A percentile compares a stretch with the other conserved stretches of the same genome.
Evolutionary conservation across 179 eudicot genomes (phyloP).

Genomic region (Vitellaria paradoxa): DNA sequence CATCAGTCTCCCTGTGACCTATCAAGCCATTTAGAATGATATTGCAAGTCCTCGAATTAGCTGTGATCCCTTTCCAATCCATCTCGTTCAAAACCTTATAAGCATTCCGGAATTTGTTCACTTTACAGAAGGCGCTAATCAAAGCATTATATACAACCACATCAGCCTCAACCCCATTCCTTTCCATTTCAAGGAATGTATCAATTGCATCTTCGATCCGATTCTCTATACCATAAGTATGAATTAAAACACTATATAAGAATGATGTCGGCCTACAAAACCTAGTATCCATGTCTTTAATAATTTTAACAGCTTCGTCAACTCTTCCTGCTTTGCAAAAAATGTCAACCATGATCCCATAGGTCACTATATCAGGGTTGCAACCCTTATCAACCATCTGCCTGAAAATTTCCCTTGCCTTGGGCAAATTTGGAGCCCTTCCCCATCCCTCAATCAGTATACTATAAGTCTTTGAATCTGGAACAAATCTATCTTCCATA

Average conservation of each 20-base stretch:
- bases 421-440: conserved; percentile 79
- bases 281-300: conserved; percentile 61
- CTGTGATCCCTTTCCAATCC: conserved; percentile 51
- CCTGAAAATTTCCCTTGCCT: conserved; percentile 70
- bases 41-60: conserved; percentile 87
- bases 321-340: conserved; percentile 83
- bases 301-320: conserved; percentile 69
- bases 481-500: conserved; percentile 56
- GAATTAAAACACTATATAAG: conserved; percentile 77
- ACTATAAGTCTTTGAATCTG: conserved; percentile 74
- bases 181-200: conserved; percentile 82
- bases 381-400: conserved; percentile 70
- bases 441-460: conserved; percentile 97
- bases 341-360: conserved; percentile 83
- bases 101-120: conserved; percentile 61
- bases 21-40: conserved; percentile 68
- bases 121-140: conserved; percentile 86
- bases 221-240: conserved; percentile 76
- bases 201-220: conserved; percentile 85
- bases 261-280: conserved; percentile 77
- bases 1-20: conserved; percentile 48
- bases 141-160: conserved; percentile 78
- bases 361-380: conserved; percentile 82
- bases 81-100: conserved; percentile 70
- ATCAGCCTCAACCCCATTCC: conserved; percentile 57